These are phyloP conservation scores for Septoria linicola DNA, from an alignment of 2,329 filamentous ascomycete species.

Conservation along the genomic window DNA sequence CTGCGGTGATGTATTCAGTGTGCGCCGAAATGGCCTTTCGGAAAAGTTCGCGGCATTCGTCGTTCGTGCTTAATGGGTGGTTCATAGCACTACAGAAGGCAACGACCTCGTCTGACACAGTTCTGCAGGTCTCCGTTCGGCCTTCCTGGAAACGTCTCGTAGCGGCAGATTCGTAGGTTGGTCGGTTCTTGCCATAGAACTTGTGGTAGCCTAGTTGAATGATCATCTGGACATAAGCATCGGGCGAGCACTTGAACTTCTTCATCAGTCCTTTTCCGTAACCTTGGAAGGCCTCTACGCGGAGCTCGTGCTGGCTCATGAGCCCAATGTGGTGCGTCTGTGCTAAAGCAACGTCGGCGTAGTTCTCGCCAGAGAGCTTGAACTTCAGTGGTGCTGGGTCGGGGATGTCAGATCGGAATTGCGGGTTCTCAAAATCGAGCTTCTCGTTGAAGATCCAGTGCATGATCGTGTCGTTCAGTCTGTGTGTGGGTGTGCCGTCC, in stretches of 20 bases:
- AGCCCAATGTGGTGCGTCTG: conserved; percentile 74
- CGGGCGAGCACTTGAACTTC: conserved; percentile 97
- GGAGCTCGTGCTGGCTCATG: conserved; percentile 84
- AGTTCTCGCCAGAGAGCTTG: conserved; percentile 69
- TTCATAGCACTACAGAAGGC: conserved; percentile 87
- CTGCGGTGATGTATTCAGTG: conserved; percentile 85
- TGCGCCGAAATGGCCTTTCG: conserved; percentile 78
- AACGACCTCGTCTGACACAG: conserved; percentile 85
- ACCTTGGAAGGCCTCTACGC: conserved; percentile 92
- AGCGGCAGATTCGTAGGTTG: conserved; percentile 95
- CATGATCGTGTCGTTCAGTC: conserved; percentile 93
- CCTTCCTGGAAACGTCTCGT: conserved; percentile 94
- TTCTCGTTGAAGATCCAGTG: conserved; percentile 91
- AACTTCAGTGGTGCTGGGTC: conserved; percentile 79
- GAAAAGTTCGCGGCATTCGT: conserved; percentile 72
- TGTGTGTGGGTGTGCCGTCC: conserved; percentile 97
- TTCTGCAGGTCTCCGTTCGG: conserved; percentile 92
- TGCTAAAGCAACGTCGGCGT: conserved; percentile 76
- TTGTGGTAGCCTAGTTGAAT: conserved; percentile 98
- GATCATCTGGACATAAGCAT: conserved; percentile 97
- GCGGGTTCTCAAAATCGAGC: conserved; percentile 79
- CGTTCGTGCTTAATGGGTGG: conserved; percentile 62
- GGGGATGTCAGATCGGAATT: conserved; percentile 76
- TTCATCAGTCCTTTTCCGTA: conserved; percentile 99
- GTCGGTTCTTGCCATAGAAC: conserved; percentile 97